A percentile compares a stretch with the other conserved stretches of the same genome.
Conservation (phyloP, 352 stramenopile species). For the Pythium angustatum region DNA sequence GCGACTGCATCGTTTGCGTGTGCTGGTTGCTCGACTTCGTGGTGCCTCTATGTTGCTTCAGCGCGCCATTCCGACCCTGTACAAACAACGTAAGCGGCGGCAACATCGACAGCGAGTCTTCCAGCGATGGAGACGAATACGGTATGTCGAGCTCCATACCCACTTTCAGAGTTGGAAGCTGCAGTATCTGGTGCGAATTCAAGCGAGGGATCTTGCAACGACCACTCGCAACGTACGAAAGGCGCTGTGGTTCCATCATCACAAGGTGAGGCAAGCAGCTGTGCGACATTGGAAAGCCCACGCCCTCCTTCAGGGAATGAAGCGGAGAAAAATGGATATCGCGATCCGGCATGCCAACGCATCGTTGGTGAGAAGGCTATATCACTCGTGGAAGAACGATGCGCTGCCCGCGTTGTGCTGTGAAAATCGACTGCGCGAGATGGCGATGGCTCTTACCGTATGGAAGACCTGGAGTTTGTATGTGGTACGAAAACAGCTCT, state of each 20-base stretch:
- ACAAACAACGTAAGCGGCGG: constrained; percentile 18
- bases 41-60: constrained; percentile 12
- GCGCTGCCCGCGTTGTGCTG: constrained; percentile 6
- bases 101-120: constrained; percentile 21
- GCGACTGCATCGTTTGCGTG: constrained; percentile 18
- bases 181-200: constrained; percentile 11
- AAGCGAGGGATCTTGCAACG: constrained; percentile 26
- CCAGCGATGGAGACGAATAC: constrained; percentile 16
- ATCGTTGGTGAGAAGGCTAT: background rate
- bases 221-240: constrained; percentile 25
- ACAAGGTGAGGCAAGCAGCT: constrained; percentile 26
- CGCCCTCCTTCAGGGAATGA: background rate
- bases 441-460: constrained; percentile 4
- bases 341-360: background rate
- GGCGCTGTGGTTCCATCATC: constrained; percentile 29
- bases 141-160: constrained; percentile 13
- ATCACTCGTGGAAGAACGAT: constrained; percentile 8
- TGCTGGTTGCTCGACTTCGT: constrained; percentile 9
- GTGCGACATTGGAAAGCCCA: constrained; percentile 13
- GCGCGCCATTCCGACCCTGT: constrained; percentile 13
- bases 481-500: constrained; percentile 1
- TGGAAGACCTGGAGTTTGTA: constrained; percentile 23
- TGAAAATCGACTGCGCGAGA: constrained; percentile 14
- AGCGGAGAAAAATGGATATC: background rate
- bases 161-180: constrained; percentile 26